Conservation (phyloP, 805 yeast species). For the Metschnikowia kofuensis region DNA sequence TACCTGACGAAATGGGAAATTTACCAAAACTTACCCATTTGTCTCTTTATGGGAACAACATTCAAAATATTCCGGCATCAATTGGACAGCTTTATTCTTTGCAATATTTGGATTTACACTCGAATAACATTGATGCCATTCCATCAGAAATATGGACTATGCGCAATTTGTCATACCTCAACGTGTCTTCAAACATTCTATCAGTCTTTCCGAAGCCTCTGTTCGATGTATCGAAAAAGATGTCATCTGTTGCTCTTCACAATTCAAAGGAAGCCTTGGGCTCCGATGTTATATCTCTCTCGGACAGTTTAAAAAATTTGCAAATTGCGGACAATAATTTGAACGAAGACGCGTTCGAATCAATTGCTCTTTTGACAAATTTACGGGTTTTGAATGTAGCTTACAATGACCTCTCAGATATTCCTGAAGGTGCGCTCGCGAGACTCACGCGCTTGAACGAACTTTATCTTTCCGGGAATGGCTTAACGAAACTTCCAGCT, state of each 20-base stretch:
- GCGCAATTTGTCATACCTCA: slow-evolving; percentile 53
- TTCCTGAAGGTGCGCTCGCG: slow-evolving; percentile 69
- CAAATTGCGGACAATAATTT: slow-evolving; percentile 82
- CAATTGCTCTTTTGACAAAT: slow-evolving; percentile 55
- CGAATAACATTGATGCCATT: slow-evolving; percentile 71
- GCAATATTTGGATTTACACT: slow-evolving; percentile 72
- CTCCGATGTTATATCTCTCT: slow-evolving; percentile 26
- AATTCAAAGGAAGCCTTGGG: neutral
- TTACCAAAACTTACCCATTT: slow-evolving; percentile 60
- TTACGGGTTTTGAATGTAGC: slow-evolving; percentile 69
- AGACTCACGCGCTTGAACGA: slow-evolving; percentile 56
- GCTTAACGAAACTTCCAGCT: slow-evolving; percentile 72
- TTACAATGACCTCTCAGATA: slow-evolving; percentile 79
- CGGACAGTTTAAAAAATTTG: slow-evolving; percentile 53
- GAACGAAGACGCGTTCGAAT: slow-evolving; percentile 70
- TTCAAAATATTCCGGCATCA: slow-evolving; percentile 65
- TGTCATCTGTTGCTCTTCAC: slow-evolving; percentile 25
- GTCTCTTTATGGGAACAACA: slow-evolving; percentile 70
- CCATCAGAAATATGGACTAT: slow-evolving; percentile 68
- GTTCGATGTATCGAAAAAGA: slow-evolving; percentile 28
- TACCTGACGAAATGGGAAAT: slow-evolving; percentile 67
- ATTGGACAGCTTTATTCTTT: slow-evolving; percentile 60
- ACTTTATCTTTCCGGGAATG: slow-evolving; percentile 80
- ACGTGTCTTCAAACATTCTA: slow-evolving; percentile 71
- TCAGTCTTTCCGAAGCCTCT: slow-evolving; percentile 57